Base-by-base conservation (phyloP, 805 yeast species). In the Sugiyamaella marilandica region DNA sequence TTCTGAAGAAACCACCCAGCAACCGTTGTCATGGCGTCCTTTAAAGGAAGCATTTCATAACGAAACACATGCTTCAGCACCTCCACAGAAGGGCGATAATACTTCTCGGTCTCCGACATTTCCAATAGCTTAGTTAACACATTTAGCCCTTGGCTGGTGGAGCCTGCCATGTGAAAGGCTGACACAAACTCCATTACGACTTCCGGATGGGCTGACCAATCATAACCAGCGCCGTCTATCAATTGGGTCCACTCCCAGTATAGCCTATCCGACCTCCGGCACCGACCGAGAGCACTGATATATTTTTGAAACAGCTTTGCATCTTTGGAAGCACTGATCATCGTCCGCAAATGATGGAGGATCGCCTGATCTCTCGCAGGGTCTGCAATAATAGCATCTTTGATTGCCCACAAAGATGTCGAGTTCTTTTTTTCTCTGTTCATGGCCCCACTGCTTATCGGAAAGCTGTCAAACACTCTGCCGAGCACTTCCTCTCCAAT, bases 201-300 rank as follows among this genome's bases (percentile, higher is more conserved):
- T 24, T 63, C 63, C 24, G 54, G 59, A 11, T 26, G 21, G 21
- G 46, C 36, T 11, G 48, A 34, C 59, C 59, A 56, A 13, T 49
- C 32, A 31, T 35, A 35, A n/a, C 32, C n/a, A 14, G 31, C 37
- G 9, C 13, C 34, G 21, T 29, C 21, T 11, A 45, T 16, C 19
- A 55, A 36, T 32, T 51, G 45, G 7, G 49, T 39, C 65, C 64
- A 61, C 45, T 63, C 66, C 33, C 39, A 41, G n/a, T 51, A 33
- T 14, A 63, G 51, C 24, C 55, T 43, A 29, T 56, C 62, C 2
- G 57, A 36, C n/a, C 56, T 45, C 9, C 54, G 45, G 45, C 60
- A 54, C 14, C 67, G 48, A 10, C 60, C 62, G 41, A 60, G 52
- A 2, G 67, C 66, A n/a, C 54, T 54, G 11, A 62, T 51, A 50